Conservation (phyloP, 2,329 filamentous ascomycete species). For the Monilinia fructigena region DNA sequence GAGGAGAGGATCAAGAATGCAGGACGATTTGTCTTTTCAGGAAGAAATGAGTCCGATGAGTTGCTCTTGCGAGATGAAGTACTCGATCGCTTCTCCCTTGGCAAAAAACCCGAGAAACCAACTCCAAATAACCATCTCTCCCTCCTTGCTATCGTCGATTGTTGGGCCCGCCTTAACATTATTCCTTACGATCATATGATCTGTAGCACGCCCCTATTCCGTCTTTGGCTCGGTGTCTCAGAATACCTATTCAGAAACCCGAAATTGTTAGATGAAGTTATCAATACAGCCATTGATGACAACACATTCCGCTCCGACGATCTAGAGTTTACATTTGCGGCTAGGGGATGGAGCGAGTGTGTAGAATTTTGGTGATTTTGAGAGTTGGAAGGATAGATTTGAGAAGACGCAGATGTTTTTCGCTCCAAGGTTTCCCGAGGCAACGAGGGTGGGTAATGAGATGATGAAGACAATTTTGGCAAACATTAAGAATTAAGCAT, state of each 20-base stretch:
- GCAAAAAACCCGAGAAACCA: constrained; percentile 54
- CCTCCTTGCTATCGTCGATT: constrained; percentile 95
- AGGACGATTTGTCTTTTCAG: constrained; percentile 67
- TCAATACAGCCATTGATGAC: constrained; percentile 84
- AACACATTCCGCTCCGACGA: constrained; percentile 93
- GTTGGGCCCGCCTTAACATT: constrained; percentile 91
- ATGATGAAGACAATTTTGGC: constrained; percentile 97
- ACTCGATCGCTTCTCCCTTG: constrained; percentile 84
- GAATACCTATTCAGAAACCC: constrained; percentile 90
- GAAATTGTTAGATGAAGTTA: constrained; percentile 75
- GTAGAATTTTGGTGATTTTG: constrained; percentile 91
- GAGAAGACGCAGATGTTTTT: constrained; percentile 90
- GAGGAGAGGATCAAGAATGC: constrained; percentile 74
- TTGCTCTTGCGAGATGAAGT: constrained; percentile 75
- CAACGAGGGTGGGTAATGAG: constrained; percentile 83
- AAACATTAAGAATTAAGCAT: constrained; percentile 55
- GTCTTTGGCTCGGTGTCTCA: constrained; percentile 94
- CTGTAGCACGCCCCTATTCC: constrained; percentile 95
- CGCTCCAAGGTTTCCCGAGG: constrained; percentile 82
- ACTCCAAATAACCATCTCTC: constrained; percentile 92
- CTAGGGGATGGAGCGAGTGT: constrained; percentile 91
- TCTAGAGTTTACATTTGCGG: constrained; percentile 96
- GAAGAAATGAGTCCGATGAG: constrained; percentile 53
- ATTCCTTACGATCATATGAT: constrained; percentile 99
- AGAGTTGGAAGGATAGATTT: constrained; percentile 89